Percentiles rank a stretch among this genome's conserved stretches.
Evolutionary conservation across 2,329 filamentous ascomycete species (phyloP).

Genomic region (Hymenoscyphus fructigenus): DNA sequence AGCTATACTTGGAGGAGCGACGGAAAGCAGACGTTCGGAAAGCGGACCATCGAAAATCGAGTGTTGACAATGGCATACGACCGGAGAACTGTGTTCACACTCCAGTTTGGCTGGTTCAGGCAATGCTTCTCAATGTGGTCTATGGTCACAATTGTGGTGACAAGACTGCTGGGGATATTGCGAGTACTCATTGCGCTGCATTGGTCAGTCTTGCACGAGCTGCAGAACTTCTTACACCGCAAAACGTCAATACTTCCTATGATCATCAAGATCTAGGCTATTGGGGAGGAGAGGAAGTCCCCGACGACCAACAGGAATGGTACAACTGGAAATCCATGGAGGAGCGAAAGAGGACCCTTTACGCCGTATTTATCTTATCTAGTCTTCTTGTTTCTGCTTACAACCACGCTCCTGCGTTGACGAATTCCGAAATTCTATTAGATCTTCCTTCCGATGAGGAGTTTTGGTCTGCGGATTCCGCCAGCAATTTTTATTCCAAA

Average conservation of each 20-base stretch:
- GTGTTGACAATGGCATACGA: constrained; percentile 48
- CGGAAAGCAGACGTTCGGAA: constrained; percentile 78
- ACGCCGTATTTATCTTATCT: constrained; percentile 85
- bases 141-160: constrained; percentile 95
- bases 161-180: constrained; percentile 86
- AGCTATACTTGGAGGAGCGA: constrained; percentile 86
- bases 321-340: constrained; percentile 83
- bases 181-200: constrained; percentile 86
- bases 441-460: constrained; percentile 93
- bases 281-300: constrained; percentile 34
- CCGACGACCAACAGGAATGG: constrained; percentile 74
- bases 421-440: constrained; percentile 89
- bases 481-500: constrained; percentile 75
- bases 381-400: constrained; percentile 90
- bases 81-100: constrained; percentile 68
- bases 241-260: constrained; percentile 23
- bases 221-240: constrained; percentile 68
- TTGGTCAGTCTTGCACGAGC: constrained; percentile 88
- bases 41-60: constrained; percentile 55
- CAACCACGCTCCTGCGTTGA: constrained; percentile 86
- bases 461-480: constrained; percentile 79
- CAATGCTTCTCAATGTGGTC: constrained; percentile 93
- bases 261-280: constrained; percentile 37
- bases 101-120: constrained; percentile 92
- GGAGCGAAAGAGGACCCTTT: constrained; percentile 90